A percentile compares a stretch with the other conserved stretches of the same genome.
These are phyloP conservation scores for Penstemon davidsonii DNA, from an alignment of 257 asterid genomes.

Conservation along the genomic window DNA sequence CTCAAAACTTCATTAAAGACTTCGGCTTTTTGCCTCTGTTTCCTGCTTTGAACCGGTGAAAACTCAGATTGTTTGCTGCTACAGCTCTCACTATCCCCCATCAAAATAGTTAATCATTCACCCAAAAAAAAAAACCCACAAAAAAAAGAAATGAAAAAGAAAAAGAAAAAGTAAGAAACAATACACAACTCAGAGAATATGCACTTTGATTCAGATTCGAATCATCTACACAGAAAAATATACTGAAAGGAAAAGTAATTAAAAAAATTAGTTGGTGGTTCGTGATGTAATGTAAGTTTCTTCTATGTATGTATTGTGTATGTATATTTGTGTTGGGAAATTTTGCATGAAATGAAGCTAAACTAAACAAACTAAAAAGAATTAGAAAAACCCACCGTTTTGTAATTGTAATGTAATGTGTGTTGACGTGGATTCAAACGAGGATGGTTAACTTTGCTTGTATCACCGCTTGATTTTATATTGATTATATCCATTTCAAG, in stretches of 20 bases:
- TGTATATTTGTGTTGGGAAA: neutral
- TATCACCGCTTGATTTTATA: conserved; percentile 46
- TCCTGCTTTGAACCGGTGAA: conserved; percentile 55
- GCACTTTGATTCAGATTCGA: conserved; percentile 74
- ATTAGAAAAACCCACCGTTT: conserved; percentile 24
- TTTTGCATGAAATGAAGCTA: conserved; percentile 22
- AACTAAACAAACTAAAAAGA: conserved; percentile 16
- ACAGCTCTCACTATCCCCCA: conserved; percentile 83
- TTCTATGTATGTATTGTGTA: conserved; percentile 27
- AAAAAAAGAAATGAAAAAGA: neutral
- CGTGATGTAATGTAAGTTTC: conserved; percentile 43
- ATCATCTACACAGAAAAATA: conserved; percentile 33
- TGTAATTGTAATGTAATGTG: conserved; percentile 31
- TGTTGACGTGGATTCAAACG: conserved; percentile 75
- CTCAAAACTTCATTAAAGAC: conserved; percentile 65
- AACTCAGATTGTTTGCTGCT: conserved; percentile 73
- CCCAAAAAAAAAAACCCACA: conserved; percentile 19
- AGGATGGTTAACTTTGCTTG: conserved; percentile 50
- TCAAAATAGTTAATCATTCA: conserved; percentile 22
- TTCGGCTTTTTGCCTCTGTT: conserved; percentile 64
- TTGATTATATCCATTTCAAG: conserved; percentile 40
- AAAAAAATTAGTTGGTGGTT: conserved; percentile 47
- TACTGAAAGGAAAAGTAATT: conserved; percentile 22
- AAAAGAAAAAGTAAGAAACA: neutral
- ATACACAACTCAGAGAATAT: conserved; percentile 43